These are phyloP conservation scores for Trametes polyzona DNA, from an alignment of 1,284 basidiomycete species.

Conservation along the genomic window DNA sequence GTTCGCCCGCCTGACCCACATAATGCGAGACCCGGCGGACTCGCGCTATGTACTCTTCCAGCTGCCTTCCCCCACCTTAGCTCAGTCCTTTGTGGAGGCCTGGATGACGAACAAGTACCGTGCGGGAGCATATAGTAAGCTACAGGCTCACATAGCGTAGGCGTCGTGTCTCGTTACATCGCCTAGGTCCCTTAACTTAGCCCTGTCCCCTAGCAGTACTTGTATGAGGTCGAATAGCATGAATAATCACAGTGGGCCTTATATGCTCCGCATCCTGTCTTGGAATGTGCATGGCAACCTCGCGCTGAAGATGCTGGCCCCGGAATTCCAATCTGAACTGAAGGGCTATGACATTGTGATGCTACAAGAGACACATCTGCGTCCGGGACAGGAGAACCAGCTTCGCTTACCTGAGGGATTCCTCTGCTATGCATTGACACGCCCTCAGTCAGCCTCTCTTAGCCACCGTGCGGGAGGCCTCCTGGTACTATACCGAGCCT, in stretches of 20 bases:
- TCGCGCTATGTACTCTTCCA: neutral
- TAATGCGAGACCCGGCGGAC: neutral
- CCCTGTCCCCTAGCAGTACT: neutral
- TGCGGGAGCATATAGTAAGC: neutral
- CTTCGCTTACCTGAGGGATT: neutral
- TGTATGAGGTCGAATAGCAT: too few species aligned
- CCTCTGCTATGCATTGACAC: neutral
- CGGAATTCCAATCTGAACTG: too few species aligned
- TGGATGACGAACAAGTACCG: neutral
- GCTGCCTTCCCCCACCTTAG: neutral
- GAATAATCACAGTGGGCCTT: neutral
- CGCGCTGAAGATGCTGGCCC: neutral
- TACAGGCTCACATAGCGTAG: neutral
- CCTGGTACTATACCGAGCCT: neutral
- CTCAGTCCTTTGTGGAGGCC: neutral
- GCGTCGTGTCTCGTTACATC: too few species aligned
- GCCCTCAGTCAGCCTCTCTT: neutral
- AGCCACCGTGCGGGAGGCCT: neutral
- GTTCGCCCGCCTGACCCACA: neutral
- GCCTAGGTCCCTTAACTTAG: too few species aligned
- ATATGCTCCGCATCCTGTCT: neutral
- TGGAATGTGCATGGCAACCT: neutral
- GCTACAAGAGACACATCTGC: neutral
- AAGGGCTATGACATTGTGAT: neutral
- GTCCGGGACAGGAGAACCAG: neutral